phyloP scores from a whole-genome alignment of 352 stramenopile species.

The Pythium sukuiense region DNA sequence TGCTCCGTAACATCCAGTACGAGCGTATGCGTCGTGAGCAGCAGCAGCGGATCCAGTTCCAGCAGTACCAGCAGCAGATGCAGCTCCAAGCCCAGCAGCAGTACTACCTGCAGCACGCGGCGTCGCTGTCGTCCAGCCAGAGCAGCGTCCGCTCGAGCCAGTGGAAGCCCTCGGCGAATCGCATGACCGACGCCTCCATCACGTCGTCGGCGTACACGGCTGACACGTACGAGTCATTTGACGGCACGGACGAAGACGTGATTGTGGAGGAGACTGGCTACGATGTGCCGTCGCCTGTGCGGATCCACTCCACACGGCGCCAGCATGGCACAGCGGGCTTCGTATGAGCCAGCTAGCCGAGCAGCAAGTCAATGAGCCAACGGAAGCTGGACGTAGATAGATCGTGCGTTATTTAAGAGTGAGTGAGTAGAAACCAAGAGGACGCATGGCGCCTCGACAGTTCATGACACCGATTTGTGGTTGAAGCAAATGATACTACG shows the following conservation, averaged over 20 bases:
- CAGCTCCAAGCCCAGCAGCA: slow-evolving; percentile 14
- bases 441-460: not conserved
- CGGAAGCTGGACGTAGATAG: not conserved
- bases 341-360: slow-evolving; percentile 12
- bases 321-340: slow-evolving; percentile 15
- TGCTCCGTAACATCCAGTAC: slow-evolving; percentile 60
- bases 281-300: slow-evolving; percentile 18
- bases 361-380: not conserved
- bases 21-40: slow-evolving; percentile 44
- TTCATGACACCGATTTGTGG: not conserved
- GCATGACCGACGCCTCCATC: slow-evolving; percentile 23
- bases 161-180: slow-evolving; percentile 18
- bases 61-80: slow-evolving; percentile 17
- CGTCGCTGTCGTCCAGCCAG: slow-evolving; percentile 19
- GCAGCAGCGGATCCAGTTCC: slow-evolving; percentile 12
- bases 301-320: slow-evolving; percentile 2
- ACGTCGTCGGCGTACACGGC: slow-evolving; percentile 25
- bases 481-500: not conserved
- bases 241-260: slow-evolving; percentile 23
- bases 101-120: slow-evolving; percentile 26
- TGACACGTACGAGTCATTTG: slow-evolving; percentile 13
- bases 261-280: slow-evolving; percentile 17
- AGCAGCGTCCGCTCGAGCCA: slow-evolving; percentile 7
- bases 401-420: not conserved
- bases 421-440: not conserved